Base-by-base conservation (phyloP, 2,329 filamentous ascomycete species). In the Ceratocystis lukuohia region DNA sequence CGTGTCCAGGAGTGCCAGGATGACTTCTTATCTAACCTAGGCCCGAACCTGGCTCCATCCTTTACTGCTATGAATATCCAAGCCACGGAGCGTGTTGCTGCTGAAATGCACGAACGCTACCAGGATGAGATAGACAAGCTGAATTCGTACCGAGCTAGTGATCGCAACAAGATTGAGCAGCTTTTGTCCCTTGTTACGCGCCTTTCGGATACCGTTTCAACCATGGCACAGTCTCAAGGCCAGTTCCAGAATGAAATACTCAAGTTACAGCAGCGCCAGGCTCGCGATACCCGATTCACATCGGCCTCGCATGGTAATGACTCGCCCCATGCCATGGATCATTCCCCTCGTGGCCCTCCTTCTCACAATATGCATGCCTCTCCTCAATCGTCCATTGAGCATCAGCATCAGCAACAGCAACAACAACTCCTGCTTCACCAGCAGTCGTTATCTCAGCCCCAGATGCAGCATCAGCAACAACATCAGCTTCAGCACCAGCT, bases 1-100 rank as follows among this genome's bases (percentile, higher is more conserved):
- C 82, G 85, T 63, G 82, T 96, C 44, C 80, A 85, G 2, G 82
- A 84, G 70, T 80, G 96, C 33, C 88, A 96, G 71, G 80, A 84
- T 66, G 86, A 89, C 66, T 80, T 95, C 62, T 76, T 82, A 15
- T 79, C 80, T 45, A 78, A 83, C 8, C 75, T 93, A 46, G 80
- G 84, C 53, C 81, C 80, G 68, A 82, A 82, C 37, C 79, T 94
- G n/a, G 78, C 83, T 1, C 87, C 89, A 1, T 79, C 84, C 10
- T 80, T 93, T 70, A 83, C 83, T 63, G 82, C 81, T 64, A 79
- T 91, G 69, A 81, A 88, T 15, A 78, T 82, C 57, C 82, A 86
- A 69, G 81, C 86, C 22, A 84, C 87, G 10, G 84, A 90, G 71
- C 86, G 85, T 69, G 79, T 89, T 62, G 80, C 85, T 7, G 79